Evolutionary conservation across 2,329 filamentous ascomycete species (phyloP).

Genomic region (Arthroderma sp.): DNA sequence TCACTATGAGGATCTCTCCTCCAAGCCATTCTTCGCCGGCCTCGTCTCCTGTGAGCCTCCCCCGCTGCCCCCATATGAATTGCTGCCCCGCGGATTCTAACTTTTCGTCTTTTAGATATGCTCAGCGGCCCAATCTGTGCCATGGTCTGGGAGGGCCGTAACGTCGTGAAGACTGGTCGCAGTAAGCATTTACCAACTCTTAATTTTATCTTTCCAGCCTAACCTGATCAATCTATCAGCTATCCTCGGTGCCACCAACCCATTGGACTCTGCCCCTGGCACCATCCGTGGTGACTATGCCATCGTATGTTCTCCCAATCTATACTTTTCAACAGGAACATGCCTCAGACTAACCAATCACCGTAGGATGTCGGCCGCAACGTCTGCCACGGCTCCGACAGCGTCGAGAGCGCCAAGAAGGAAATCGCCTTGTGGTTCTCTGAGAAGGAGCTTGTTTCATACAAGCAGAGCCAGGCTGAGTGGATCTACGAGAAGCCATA

Average conservation of each 20-base stretch:
- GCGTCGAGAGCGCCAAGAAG: conserved; percentile 98
- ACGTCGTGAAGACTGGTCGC: conserved; percentile 97
- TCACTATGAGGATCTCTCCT: conserved; percentile 87
- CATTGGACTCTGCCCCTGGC: conserved; percentile 79
- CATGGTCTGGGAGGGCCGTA: conserved; percentile 99
- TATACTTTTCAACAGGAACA: neutral
- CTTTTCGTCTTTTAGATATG: conserved; percentile 56
- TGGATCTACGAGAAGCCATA: conserved; percentile 93
- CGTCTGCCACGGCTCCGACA: conserved; percentile 99
- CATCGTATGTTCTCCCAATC: conserved; percentile 40
- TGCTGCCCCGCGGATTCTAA: neutral
- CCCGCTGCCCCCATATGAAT: neutral
- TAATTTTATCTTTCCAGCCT: neutral
- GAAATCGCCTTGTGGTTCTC: conserved; percentile 99
- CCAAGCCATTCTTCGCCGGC: conserved; percentile 94
- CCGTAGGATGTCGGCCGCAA: conserved; percentile 73
- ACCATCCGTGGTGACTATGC: conserved; percentile 95
- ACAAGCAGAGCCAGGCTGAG: conserved; percentile 71
- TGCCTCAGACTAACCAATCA: conserved; percentile 8
- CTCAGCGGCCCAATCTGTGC: conserved; percentile 88
- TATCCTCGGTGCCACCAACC: conserved; percentile 98
- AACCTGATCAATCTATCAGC: conserved; percentile 31
- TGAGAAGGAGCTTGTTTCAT: conserved; percentile 68
- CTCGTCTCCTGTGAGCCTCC: conserved; percentile 68
- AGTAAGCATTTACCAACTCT: conserved; percentile 38